Evolutionary conservation across 495 filamentous ascomycete species (phyloP), one percentile per base, ranked within the genome.

Genomic region (Copromyces sp.): DNA sequence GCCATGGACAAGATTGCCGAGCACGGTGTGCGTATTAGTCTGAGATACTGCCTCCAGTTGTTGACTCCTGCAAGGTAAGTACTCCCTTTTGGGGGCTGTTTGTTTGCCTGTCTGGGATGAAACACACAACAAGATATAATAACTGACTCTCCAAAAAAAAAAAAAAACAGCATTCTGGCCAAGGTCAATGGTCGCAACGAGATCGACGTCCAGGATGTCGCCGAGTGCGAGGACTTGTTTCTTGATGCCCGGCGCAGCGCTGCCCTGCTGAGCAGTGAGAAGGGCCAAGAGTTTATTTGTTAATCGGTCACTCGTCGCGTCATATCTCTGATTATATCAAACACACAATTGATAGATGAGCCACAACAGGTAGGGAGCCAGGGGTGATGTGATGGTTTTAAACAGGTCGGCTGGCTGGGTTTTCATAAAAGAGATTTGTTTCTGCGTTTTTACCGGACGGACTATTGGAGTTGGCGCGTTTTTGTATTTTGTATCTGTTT

Each of bases 21-120:
- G 77, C 90, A 94, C 75, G 95, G 94, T 68, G 92, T 90, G 76
- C 89, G 90, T 75, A 93, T 97, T 74, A 95, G 92, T 80, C 82
- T 99, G 79, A 86, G 95, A 78, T 98, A 99, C 84, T 94, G 94
- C 69, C 82, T 98, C 78, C 95, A 98, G 81, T 82, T 99, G 73
- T 84, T 99, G 76, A 91, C 94, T n/a, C 94, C 95, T 3, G 92
- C 95, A 71, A 86, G 84, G 84, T 86, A 80, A 72, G 80, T 83
- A 68, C 29, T 11, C 74, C 39, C 17, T 61, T 16, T 4, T 70
- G 41, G 59, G 8, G 17, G 29, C 9, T 70, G n/a, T 70, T 47
- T 68, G 20, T 65, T 73, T 73, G 29, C 37, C 40, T 12, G 14
- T 42, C 61, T 41, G 68, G 35, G 39, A n/a, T 69, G 61, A 61